A percentile compares a stretch with the other conserved stretches of the same genome.
These are phyloP conservation scores for Ogataea pini DNA, from an alignment of 805 yeast species.

Conservation along the genomic window DNA sequence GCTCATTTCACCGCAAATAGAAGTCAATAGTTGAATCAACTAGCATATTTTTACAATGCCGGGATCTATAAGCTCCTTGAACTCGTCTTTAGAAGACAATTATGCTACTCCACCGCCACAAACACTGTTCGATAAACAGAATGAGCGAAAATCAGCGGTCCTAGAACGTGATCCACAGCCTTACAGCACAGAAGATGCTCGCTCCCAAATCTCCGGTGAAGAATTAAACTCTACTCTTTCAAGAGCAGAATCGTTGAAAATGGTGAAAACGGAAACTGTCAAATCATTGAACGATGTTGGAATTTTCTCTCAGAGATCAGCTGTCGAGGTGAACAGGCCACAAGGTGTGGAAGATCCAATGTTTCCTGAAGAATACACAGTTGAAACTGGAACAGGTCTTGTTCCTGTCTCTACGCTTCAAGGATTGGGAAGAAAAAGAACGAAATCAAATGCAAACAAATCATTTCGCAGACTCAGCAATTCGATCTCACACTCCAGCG, in stretches of 20 bases:
- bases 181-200: slow-evolving; percentile 50
- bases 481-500: slow-evolving; percentile 16
- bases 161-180: slow-evolving; percentile 36
- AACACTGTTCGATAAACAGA: neutral
- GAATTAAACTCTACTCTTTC: slow-evolving; percentile 30
- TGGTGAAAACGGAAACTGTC: slow-evolving; percentile 69
- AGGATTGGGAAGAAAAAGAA: slow-evolving; percentile 55
- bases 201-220: slow-evolving; percentile 41
- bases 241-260: slow-evolving; percentile 38
- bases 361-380: slow-evolving; percentile 89
- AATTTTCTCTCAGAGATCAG: slow-evolving; percentile 51
- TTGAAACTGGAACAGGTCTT: slow-evolving; percentile 86
- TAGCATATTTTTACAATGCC: slow-evolving; percentile 16
- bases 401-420: slow-evolving; percentile 78
- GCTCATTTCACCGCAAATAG: no score
- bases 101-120: slow-evolving; percentile 4
- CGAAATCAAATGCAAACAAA: slow-evolving; percentile 21
- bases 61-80: slow-evolving; percentile 19
- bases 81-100: slow-evolving; percentile 23
- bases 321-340: slow-evolving; percentile 59
- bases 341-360: slow-evolving; percentile 58
- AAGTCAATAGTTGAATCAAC: no score
- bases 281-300: slow-evolving; percentile 68
- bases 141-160: slow-evolving; percentile 15
- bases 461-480: slow-evolving; percentile 22